phyloP scores from a whole-genome alignment of 768 basidiomycete genomes.

The Lactarius sp. region DNA sequence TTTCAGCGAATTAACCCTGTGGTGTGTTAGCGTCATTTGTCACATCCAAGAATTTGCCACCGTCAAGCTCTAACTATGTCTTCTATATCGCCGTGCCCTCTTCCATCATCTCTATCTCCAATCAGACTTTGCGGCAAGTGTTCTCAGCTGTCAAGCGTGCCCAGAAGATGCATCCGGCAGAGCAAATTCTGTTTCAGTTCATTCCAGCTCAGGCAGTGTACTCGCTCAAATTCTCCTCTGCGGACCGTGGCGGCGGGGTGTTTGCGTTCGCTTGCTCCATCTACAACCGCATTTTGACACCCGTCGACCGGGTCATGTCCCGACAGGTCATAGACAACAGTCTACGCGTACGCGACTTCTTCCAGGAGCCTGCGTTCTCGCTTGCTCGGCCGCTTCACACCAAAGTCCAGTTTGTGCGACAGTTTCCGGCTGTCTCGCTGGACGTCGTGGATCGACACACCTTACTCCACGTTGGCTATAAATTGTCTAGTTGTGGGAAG shows the following conservation, averaged over 20 bases:
- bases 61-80: constrained; percentile 42
- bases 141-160: constrained; percentile 59
- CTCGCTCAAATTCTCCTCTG: constrained; percentile 43
- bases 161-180: constrained; percentile 41
- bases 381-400: constrained; percentile 45
- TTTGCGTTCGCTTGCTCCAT: constrained; percentile 55
- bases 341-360: constrained; percentile 42
- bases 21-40: constrained; percentile 47
- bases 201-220: constrained; percentile 61
- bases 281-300: constrained; percentile 64
- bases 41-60: constrained; percentile 34
- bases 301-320: constrained; percentile 58
- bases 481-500: constrained; percentile 56
- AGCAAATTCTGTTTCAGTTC: constrained; percentile 63
- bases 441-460: constrained; percentile 55
- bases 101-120: constrained; percentile 56
- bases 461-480: constrained; percentile 75
- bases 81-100: constrained; percentile 67
- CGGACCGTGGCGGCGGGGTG: constrained; percentile 38
- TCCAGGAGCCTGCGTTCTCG: constrained; percentile 63
- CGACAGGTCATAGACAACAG: constrained; percentile 42
- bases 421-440: constrained; percentile 39
- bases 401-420: constrained; percentile 36
- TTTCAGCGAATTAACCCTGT: constrained; percentile 8
- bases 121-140: constrained; percentile 63